phyloP scores from a whole-genome alignment of 208 protist genomes.

The Leishmania martiniquensis region DNA sequence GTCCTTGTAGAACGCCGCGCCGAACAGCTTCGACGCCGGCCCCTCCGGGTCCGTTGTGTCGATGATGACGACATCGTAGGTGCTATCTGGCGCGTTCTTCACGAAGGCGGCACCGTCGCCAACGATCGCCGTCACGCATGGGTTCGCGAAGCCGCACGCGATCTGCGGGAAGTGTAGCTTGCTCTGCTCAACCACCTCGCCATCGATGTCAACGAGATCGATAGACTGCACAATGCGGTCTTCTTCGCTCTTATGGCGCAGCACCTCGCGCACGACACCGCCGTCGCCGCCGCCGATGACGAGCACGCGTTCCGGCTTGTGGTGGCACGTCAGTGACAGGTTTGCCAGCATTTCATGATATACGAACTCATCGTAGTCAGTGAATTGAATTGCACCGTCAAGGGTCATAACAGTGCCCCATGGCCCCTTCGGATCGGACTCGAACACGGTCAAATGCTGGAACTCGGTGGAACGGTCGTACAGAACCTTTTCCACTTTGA shows the following conservation, averaged over 20 bases:
- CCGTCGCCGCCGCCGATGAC: conserved; percentile 98
- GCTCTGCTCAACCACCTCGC: conserved; percentile 84
- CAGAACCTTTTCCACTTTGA: conserved; percentile 91
- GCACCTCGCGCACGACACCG: conserved; percentile 96
- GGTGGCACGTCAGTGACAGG: conserved; percentile 91
- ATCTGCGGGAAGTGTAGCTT: conserved; percentile 89
- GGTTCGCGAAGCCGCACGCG: conserved; percentile 70
- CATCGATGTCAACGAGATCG: conserved; percentile 98
- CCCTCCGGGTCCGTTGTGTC: conserved; percentile 95
- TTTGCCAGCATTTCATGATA: conserved; percentile 99
- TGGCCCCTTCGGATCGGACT: conserved; percentile 78
- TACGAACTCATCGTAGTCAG: conserved; percentile 97
- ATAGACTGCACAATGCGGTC: conserved; percentile 82
- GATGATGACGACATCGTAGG: conserved; percentile 96
- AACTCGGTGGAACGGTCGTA: conserved; percentile 82
- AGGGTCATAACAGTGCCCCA: conserved; percentile 97
- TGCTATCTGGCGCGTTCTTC: conserved; percentile 63
- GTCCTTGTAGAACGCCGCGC: conserved; percentile 84
- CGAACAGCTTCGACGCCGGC: conserved; percentile 89
- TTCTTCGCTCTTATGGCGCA: conserved; percentile 85
- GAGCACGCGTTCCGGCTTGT: conserved; percentile 93
- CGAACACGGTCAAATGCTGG: conserved; percentile 91
- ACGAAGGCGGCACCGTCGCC: conserved; percentile 91
- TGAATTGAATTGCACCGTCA: conserved; percentile 97
- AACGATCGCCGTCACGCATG: conserved; percentile 71